These are phyloP conservation scores for Poterioochromonas sp. DNA, from an alignment of 352 stramenopile genomes.

Conservation along the genomic window DNA sequence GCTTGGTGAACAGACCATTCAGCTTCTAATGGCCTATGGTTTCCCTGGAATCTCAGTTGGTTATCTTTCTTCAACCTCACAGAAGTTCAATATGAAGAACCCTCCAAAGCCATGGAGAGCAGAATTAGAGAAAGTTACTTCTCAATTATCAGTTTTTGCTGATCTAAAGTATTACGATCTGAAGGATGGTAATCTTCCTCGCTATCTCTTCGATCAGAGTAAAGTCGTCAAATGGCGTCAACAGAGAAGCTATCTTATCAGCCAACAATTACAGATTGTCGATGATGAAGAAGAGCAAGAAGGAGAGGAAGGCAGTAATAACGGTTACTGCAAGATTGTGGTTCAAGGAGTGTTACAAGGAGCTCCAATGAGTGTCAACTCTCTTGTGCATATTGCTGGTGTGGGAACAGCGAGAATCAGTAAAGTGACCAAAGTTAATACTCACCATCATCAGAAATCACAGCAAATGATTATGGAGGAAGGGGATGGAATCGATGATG, in stretches of 20 bases:
- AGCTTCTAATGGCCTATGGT: no score
- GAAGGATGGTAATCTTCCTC: background rate
- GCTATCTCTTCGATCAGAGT: background rate
- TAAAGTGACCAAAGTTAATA: background rate
- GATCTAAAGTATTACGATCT: background rate
- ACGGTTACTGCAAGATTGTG: background rate
- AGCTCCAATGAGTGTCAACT: slow-evolving; percentile 82
- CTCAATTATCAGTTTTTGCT: background rate
- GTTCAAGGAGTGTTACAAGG: slow-evolving; percentile 90
- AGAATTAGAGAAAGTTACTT: background rate
- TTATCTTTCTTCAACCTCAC: no score
- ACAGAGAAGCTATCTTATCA: background rate
- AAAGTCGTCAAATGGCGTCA: background rate
- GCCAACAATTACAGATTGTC: background rate
- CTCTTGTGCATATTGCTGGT: slow-evolving; percentile 89
- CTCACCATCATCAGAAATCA: background rate
- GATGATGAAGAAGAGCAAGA: background rate
- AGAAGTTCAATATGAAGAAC: no score
- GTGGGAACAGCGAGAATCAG: slow-evolving; percentile 82
- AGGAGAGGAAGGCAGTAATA: background rate
- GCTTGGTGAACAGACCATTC: no score
- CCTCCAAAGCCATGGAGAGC: background rate
- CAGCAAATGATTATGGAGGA: background rate
- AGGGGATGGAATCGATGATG: background rate
- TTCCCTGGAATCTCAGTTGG: no score